phyloP scores from a whole-genome alignment of 768 basidiomycete genomes.

The Podaxis sp. region DNA sequence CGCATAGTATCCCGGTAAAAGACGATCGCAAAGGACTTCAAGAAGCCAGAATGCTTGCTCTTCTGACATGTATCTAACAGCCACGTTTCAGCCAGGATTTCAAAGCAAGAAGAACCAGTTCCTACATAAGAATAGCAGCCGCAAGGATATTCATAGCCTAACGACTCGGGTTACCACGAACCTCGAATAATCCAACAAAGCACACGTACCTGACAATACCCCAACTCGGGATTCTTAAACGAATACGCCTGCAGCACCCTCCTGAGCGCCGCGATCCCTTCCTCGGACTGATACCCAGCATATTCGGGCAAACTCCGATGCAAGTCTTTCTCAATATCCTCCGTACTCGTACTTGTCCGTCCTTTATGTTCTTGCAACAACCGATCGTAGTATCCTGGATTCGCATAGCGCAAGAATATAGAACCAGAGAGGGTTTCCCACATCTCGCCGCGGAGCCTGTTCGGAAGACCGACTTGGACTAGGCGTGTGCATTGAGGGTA shows the following conservation, averaged over 20 bases:
- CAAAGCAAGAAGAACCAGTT: background rate
- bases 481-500: constrained; percentile 98
- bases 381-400: constrained; percentile 77
- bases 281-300: constrained; percentile 88
- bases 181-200: background rate
- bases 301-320: constrained; percentile 96
- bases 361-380: constrained; percentile 77
- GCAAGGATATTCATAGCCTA: constrained; percentile 98
- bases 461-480: constrained; percentile 94
- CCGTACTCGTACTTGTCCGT: constrained; percentile 80
- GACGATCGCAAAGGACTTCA: constrained; percentile 89
- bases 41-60: constrained; percentile 98
- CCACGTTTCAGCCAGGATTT: constrained; percentile 10
- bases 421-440: constrained; percentile 98
- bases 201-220: constrained; percentile 81
- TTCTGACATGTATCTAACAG: constrained; percentile 90
- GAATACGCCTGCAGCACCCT: constrained; percentile 94
- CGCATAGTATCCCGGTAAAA: constrained; percentile 98
- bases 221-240: constrained; percentile 88
- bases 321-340: constrained; percentile 98
- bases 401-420: constrained; percentile 81
- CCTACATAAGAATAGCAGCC: constrained; percentile 90
- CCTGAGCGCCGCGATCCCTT: constrained; percentile 80
- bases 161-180: background rate
- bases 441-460: constrained; percentile 91